Base-by-base conservation (phyloP, 176 grass and related monocot species). In the Ampelocalamus luodianensis region DNA sequence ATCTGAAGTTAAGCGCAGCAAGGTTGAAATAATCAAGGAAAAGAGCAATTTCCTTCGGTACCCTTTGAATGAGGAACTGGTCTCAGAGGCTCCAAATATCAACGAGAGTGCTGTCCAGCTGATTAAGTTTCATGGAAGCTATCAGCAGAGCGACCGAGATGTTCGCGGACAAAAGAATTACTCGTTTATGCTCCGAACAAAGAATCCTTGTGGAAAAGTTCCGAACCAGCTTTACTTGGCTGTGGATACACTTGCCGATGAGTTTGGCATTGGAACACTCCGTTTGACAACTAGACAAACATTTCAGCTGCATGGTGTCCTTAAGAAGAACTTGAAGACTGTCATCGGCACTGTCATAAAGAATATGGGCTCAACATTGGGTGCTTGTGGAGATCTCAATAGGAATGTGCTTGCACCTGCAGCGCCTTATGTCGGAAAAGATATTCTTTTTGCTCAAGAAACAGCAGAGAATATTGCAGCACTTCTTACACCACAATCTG, bases 381-480 rank as follows among this genome's bases (percentile, higher is more conserved):
- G 97, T 26, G 93, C 97, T 26, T 99, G 97, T 79, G 97, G 97
- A 65, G 97, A 99, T 77, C 88, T 99, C 65, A 99, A 99, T 53
- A 95, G 97, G 79, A 96, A 99, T 78, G 97, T 99, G 54, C 90
- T 99, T 75, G 97, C 93, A 50, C 97, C 97, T 89, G 97, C 97
- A 2, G 97, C 93, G 1, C 97, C 97, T 4, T 96, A 91, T 85
- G 88, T 74, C 42, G 92, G 62, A 46, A 99, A 94, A 42, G 91
- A 93, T 40, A 82, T 94, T 49, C 24, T 83, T 20, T 99, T 96
- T 82, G 93, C 97, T 46, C 97, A 99, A 76, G 70, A 94, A 65
- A 99, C 93, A 2, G 97, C 97, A 18, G 93, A 99, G 8, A 92
- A 99, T 55, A 96, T 96, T 73, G 97, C 97, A 0, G 81, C 91